Evolutionary conservation across 345 rosid genomes (phyloP).

Genomic region (Bruguiera sexangula): DNA sequence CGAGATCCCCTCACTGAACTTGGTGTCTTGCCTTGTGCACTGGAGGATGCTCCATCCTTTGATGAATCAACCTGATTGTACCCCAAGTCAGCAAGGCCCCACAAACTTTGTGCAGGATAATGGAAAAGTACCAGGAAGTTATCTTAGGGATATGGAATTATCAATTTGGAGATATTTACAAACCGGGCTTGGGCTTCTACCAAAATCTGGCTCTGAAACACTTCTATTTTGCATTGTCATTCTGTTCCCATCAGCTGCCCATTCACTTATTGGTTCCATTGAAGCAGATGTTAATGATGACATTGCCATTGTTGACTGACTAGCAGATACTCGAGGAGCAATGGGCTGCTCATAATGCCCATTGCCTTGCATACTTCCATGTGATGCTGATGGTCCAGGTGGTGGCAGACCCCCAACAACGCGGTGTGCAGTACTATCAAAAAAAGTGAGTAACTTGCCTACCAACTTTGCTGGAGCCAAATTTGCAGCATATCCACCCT

Average conservation of each 20-base stretch:
- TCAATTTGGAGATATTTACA: conserved; percentile 9
- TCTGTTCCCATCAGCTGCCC: conserved; percentile 55
- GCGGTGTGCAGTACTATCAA: conserved; percentile 74
- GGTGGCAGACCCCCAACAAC: conserved; percentile 84
- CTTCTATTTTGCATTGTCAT: conserved; percentile 66
- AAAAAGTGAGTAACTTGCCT: conserved; percentile 69
- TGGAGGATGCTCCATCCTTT: conserved; percentile 42
- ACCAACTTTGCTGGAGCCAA: conserved; percentile 71
- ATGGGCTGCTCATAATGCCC: conserved; percentile 38
- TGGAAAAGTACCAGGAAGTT: conserved; percentile 13
- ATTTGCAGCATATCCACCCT: conserved; percentile 77
- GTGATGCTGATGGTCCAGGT: conserved; percentile 43
- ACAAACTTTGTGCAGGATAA: conserved; percentile 7
- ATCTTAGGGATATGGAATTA: background rate
- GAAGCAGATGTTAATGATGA: conserved; percentile 69
- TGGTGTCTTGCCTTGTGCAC: conserved; percentile 55
- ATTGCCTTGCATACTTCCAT: conserved; percentile 36
- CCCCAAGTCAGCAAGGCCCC: conserved; percentile 19
- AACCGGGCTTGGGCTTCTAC: conserved; percentile 80
- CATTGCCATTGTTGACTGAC: conserved; percentile 78
- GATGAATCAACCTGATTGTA: conserved; percentile 55
- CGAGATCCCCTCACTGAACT: conserved; percentile 57
- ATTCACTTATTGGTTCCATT: conserved; percentile 67
- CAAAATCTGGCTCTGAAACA: conserved; percentile 80
- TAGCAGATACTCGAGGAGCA: conserved; percentile 52